Evolutionary conservation across 441 rosid species (phyloP).

Genomic region (Croton setiger): DNA sequence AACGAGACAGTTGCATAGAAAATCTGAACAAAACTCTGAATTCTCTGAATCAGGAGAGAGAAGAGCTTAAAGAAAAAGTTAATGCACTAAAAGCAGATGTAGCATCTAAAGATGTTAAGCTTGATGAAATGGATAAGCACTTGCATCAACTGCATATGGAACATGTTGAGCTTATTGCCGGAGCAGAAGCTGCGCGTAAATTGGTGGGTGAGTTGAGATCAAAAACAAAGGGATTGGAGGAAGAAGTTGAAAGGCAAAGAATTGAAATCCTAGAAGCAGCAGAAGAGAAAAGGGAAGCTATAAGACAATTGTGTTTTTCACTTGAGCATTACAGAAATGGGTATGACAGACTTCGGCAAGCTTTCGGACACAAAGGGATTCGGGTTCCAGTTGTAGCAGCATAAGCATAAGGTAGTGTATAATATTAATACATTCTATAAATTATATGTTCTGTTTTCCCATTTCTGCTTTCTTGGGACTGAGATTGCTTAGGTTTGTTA

Average conservation of each 20-base stretch:
- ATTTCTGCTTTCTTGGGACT: not conserved
- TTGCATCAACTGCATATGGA: conserved; percentile 56
- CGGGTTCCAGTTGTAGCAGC: conserved; percentile 45
- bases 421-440: too few relatives aligned
- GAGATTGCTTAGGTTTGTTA: not conserved
- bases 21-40: conserved; percentile 30
- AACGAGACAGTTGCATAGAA: conserved; percentile 34
- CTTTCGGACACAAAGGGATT: conserved; percentile 42
- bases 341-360: conserved; percentile 51
- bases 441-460: not conserved
- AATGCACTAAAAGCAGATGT: conserved; percentile 37
- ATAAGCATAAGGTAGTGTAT: conserved; percentile 21
- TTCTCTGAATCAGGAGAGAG: conserved; percentile 35
- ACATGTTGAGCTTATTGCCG: conserved; percentile 40
- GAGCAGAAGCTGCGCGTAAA: conserved; percentile 31
- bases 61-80: conserved; percentile 24
- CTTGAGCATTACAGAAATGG: conserved; percentile 71
- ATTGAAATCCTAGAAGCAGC: conserved; percentile 51
- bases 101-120: conserved; percentile 35
- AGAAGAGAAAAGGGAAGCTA: conserved; percentile 88
- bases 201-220: conserved; percentile 30
- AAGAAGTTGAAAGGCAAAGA: conserved; percentile 61
- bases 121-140: conserved; percentile 55
- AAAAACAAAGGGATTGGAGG: conserved; percentile 42
- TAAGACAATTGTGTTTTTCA: conserved; percentile 80